These are phyloP conservation scores for Colletotrichum caudatum DNA, from an alignment of 2,329 filamentous ascomycete species.

Conservation along the genomic window DNA sequence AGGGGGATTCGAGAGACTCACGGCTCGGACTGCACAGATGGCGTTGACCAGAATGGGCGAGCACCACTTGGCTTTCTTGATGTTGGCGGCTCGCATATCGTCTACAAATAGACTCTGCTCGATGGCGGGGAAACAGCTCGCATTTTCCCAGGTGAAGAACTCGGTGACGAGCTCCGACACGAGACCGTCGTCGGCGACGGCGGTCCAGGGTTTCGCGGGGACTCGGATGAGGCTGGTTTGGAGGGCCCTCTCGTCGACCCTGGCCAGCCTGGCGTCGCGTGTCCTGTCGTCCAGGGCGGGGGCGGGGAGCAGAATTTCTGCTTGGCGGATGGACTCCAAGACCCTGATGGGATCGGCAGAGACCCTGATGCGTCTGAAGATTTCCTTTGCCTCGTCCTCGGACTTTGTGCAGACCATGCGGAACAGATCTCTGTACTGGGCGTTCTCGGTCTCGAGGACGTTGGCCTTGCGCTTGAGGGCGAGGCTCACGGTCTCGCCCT, in stretches of 20 bases:
- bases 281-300: constrained; percentile 25
- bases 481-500: constrained; percentile 39
- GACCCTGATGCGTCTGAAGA: constrained; percentile 42
- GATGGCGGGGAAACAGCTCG: constrained; percentile 45
- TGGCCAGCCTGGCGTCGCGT: constrained; percentile 26
- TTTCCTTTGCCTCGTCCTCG: constrained; percentile 43
- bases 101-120: constrained; percentile 46
- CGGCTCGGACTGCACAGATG: constrained; percentile 49
- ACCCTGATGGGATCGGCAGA: constrained; percentile 37
- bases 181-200: constrained; percentile 47
- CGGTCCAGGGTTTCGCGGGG: constrained; percentile 49
- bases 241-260: constrained; percentile 42
- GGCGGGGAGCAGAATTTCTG: constrained; percentile 43
- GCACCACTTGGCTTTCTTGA: constrained; percentile 45
- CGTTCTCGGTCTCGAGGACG: constrained; percentile 40
- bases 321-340: constrained; percentile 41
- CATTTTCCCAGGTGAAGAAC: constrained; percentile 49
- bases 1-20: constrained; percentile 36
- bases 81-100: constrained; percentile 45
- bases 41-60: constrained; percentile 50
- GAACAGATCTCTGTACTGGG: constrained; percentile 42
- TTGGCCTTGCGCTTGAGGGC: constrained; percentile 43
- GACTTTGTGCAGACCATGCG: constrained; percentile 40
- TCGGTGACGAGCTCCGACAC: constrained; percentile 49
- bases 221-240: constrained; percentile 45